These are phyloP conservation scores for Inonotus obliquus DNA, from an alignment of 1,284 basidiomycete genomes.

Conservation along the genomic window DNA sequence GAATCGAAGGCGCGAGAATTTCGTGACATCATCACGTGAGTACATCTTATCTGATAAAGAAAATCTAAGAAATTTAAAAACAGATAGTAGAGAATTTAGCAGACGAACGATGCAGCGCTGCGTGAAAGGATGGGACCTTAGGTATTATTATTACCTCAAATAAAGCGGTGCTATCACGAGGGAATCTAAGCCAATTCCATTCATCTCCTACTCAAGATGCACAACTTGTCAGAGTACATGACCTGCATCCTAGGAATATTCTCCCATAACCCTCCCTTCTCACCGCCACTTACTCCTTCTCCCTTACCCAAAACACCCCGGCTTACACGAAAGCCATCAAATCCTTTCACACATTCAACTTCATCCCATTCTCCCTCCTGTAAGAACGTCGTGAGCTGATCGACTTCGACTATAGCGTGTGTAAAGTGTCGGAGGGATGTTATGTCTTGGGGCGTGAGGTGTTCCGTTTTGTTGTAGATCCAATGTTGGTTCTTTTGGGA, in stretches of 20 bases:
- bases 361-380: conserved; percentile 31
- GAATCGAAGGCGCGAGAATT: conserved; percentile 7
- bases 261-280: conserved; percentile 22
- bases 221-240: conserved; percentile 42
- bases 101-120: too few species aligned
- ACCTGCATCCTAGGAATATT: conserved; percentile 34
- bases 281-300: background rate
- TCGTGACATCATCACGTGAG: background rate
- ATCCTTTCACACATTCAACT: conserved; percentile 41
- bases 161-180: too few species aligned
- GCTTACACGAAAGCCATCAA: conserved; percentile 43
- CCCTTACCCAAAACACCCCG: background rate
- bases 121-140: too few species aligned
- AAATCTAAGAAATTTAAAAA: background rate
- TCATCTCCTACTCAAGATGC: conserved; percentile 40
- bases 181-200: too few species aligned
- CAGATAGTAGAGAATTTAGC: too few species aligned
- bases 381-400: conserved; percentile 15
- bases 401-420: conserved; percentile 53
- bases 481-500: conserved; percentile 35
- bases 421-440: conserved; percentile 42
- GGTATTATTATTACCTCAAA: too few species aligned
- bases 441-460: conserved; percentile 41
- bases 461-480: conserved; percentile 79
- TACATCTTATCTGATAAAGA: conserved; percentile 4